A percentile compares a stretch with the other conserved stretches of the same genome.
Evolutionary conservation across 441 rosid species (phyloP).

Genomic region (Adansonia grandidieri): DNA sequence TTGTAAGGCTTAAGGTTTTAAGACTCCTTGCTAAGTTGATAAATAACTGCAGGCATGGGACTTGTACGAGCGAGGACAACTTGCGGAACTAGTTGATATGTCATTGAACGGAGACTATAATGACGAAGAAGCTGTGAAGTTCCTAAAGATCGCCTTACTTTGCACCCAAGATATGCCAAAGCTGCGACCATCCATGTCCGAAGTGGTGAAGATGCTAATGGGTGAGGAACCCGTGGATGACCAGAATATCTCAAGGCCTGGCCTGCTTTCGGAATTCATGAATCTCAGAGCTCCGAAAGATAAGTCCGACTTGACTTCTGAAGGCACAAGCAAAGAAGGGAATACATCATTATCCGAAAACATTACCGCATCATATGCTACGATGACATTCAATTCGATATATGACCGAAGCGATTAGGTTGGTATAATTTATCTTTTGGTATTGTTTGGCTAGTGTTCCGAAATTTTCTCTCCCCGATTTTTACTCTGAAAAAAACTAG

Average conservation of each 20-base stretch:
- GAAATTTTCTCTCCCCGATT: not conserved
- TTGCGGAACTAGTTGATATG: slow-evolving; percentile 40
- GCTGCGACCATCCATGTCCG: slow-evolving; percentile 60
- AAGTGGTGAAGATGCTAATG: slow-evolving; percentile 49
- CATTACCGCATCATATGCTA: slow-evolving; percentile 40
- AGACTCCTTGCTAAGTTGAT: slow-evolving; percentile 6
- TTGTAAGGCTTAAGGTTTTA: not conserved
- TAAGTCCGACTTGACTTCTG: slow-evolving; percentile 14
- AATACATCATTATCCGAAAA: slow-evolving; percentile 34
- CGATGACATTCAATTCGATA: slow-evolving; percentile 67
- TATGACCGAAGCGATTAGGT: slow-evolving; percentile 47
- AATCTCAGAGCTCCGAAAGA: slow-evolving; percentile 31
- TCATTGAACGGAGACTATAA: slow-evolving; percentile 40
- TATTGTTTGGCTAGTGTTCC: not conserved
- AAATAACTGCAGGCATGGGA: slow-evolving; percentile 53
- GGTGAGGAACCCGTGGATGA: slow-evolving; percentile 43
- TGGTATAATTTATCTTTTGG: not conserved
- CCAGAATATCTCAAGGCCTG: slow-evolving; percentile 49
- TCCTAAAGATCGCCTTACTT: slow-evolving; percentile 59
- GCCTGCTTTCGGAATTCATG: slow-evolving; percentile 52
- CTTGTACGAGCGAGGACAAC: slow-evolving; percentile 40
- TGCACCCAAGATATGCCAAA: slow-evolving; percentile 67
- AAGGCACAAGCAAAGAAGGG: slow-evolving; percentile 28
- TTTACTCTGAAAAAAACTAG: not conserved
- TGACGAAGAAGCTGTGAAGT: slow-evolving; percentile 49